A percentile compares a stretch with the other conserved stretches of the same genome.
Evolutionary conservation across 1,284 basidiomycete species (phyloP).

Genomic region (Melampsora larici-populina): DNA sequence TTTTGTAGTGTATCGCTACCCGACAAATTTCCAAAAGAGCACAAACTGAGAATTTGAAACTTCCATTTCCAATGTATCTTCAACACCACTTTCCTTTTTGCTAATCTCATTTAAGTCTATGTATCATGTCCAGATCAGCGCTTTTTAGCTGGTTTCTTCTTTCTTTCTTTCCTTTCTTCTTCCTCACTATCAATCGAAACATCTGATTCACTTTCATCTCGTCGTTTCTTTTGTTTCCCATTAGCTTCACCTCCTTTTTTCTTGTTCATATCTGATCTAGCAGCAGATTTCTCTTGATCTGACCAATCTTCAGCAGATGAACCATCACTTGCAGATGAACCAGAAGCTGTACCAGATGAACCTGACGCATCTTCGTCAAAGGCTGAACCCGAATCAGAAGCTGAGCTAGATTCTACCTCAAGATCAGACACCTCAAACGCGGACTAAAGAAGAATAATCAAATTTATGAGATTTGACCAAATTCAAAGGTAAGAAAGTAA

Average conservation of each 20-base stretch:
- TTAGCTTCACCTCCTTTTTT: conserved; percentile 22
- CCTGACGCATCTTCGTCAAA: conserved; percentile 48
- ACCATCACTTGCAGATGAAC: conserved; percentile 3
- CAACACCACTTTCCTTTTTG: no score
- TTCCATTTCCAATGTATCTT: no score
- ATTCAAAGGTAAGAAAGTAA: background rate
- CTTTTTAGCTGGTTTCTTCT: conserved; percentile 21
- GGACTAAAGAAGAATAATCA: conserved; percentile 7
- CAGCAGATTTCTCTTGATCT: conserved; percentile 38
- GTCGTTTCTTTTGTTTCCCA: conserved; percentile 14
- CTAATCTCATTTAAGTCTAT: no score
- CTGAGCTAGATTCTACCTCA: conserved; percentile 10
- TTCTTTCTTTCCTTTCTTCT: conserved; percentile 34
- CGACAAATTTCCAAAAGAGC: no score
- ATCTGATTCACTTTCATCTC: conserved; percentile 16
- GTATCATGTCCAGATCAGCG: conserved; percentile 5
- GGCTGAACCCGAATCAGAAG: conserved; percentile 25
- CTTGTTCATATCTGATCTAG: conserved; percentile 21
- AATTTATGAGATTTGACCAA: background rate
- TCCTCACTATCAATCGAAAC: conserved; percentile 39
- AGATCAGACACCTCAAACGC: conserved; percentile 35
- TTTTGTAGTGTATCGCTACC: no score
- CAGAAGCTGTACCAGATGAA: conserved; percentile 17
- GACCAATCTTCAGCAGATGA: conserved; percentile 40
- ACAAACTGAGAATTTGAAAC: no score